Conservation (phyloP, 805 yeast genomes). For the Saccharomycopsis vini region DNA sequence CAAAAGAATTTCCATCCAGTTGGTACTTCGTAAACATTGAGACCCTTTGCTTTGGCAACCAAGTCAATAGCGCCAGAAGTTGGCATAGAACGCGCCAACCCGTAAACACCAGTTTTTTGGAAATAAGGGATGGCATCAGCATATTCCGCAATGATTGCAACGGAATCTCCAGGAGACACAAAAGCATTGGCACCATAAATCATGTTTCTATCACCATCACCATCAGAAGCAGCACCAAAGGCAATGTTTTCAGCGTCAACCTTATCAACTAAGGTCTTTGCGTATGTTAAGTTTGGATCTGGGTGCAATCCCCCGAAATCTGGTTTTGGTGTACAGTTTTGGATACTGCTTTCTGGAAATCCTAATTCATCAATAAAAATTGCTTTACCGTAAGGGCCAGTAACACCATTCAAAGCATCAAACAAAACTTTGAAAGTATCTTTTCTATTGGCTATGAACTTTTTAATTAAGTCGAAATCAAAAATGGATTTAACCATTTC, state of each 20-base stretch:
- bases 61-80: conserved; percentile 89
- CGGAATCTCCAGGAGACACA: conserved; percentile 97
- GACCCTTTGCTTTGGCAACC: conserved; percentile 71
- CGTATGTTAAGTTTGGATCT: conserved; percentile 95
- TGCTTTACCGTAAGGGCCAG: conserved; percentile 90
- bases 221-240: conserved; percentile 98
- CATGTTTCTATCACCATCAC: conserved; percentile 99
- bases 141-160: conserved; percentile 93
- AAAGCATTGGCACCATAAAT: conserved; percentile 91
- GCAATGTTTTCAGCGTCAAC: conserved; percentile 80
- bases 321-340: conserved; percentile 69
- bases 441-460: conserved; percentile 48
- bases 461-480: conserved; percentile 73
- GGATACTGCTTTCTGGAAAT: conserved; percentile 58
- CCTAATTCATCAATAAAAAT: conserved; percentile 82
- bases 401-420: conserved; percentile 89
- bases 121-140: conserved; percentile 91
- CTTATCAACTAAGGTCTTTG: conserved; percentile 70
- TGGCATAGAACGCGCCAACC: conserved; percentile 96
- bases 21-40: conserved; percentile 86
- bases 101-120: conserved; percentile 73
- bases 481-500: conserved; percentile 74
- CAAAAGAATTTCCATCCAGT: conserved; percentile 99
- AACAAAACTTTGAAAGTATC: conserved; percentile 66
- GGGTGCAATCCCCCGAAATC: conserved; percentile 98